Conservation (phyloP, 2,329 filamentous ascomycete genomes). For the Huntiella savannae region DNA sequence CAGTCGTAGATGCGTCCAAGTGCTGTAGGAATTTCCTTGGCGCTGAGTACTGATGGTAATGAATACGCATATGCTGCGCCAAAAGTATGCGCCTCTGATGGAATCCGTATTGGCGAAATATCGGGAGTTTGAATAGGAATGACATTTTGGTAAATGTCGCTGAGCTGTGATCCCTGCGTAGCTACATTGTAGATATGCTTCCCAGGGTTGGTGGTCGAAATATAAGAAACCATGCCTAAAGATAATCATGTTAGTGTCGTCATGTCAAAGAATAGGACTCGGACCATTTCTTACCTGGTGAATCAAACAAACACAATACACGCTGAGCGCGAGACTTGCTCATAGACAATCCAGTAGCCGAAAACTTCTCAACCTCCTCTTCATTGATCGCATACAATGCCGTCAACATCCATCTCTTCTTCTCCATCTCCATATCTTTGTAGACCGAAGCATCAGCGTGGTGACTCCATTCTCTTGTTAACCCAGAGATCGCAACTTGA, state of each 20-base stretch:
- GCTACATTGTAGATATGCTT: conserved; percentile 29
- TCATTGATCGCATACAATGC: conserved; percentile 27
- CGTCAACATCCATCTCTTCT: conserved; percentile 43
- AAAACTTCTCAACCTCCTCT: conserved; percentile 1
- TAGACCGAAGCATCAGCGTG: conserved; percentile 28
- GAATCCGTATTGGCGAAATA: conserved; percentile 19
- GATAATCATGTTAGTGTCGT: neutral
- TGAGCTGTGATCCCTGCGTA: conserved; percentile 13
- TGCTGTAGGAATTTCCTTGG: conserved; percentile 34
- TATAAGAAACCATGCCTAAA: conserved; percentile 29
- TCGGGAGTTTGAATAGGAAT: conserved; percentile 22
- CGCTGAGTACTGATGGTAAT: conserved; percentile 36
- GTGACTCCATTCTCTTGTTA: conserved; percentile 31
- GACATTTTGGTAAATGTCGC: conserved; percentile 21
- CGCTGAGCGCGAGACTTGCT: conserved; percentile 5
- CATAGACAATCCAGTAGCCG: neutral
- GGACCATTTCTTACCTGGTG: conserved; percentile 22
- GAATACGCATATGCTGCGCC: conserved; percentile 32
- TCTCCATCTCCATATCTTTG: conserved; percentile 32
- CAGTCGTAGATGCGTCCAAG: conserved; percentile 37
- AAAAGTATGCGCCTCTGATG: conserved; percentile 25
- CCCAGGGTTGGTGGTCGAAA: conserved; percentile 25
- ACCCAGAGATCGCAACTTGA: conserved; percentile 31
- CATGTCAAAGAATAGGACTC: neutral
- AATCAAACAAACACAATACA: conserved; percentile 32